These are phyloP conservation scores for Punica granatum DNA, from an alignment of 345 rosid genomes.

Conservation along the genomic window DNA sequence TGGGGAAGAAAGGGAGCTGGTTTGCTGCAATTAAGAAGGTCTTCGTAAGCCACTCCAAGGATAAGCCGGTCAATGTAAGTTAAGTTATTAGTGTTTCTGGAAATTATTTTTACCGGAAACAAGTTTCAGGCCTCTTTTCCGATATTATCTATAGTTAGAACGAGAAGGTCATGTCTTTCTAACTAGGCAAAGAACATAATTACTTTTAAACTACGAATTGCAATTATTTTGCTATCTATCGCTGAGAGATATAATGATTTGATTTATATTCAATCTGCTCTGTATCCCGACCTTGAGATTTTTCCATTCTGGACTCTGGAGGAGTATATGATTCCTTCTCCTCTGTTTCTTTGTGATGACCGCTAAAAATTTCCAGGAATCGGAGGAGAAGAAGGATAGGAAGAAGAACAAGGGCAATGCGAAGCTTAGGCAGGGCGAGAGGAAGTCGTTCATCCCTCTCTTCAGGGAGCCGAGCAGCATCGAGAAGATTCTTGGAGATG, in stretches of 20 bases:
- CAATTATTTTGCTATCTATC: neutral
- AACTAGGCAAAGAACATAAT: no score
- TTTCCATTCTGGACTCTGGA: neutral
- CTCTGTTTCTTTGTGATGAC: neutral
- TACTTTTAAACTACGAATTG: neutral
- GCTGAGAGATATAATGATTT: no score
- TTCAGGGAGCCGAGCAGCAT: conserved; percentile 87
- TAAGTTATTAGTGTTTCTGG: no score
- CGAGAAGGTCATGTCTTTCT: no score
- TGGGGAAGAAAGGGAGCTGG: conserved; percentile 98
- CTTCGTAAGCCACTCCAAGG: conserved; percentile 62
- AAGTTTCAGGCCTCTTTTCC: neutral
- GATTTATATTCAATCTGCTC: neutral
- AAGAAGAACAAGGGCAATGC: conserved; percentile 67
- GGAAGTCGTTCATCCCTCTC: conserved; percentile 70
- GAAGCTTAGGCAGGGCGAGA: conserved; percentile 54
- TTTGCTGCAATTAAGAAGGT: conserved; percentile 87
- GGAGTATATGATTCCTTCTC: neutral
- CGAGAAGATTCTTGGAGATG: conserved; percentile 87
- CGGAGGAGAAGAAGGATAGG: conserved; percentile 54
- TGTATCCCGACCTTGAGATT: neutral
- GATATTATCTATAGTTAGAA: neutral
- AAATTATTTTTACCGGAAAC: neutral
- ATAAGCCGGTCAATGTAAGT: conserved; percentile 65
- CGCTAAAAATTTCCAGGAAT: conserved; percentile 33